Percentiles rank a stretch among this genome's conserved stretches.
These are phyloP conservation scores for Cucumis melo DNA, from an alignment of 306 rosid species.

Conservation along the genomic window DNA sequence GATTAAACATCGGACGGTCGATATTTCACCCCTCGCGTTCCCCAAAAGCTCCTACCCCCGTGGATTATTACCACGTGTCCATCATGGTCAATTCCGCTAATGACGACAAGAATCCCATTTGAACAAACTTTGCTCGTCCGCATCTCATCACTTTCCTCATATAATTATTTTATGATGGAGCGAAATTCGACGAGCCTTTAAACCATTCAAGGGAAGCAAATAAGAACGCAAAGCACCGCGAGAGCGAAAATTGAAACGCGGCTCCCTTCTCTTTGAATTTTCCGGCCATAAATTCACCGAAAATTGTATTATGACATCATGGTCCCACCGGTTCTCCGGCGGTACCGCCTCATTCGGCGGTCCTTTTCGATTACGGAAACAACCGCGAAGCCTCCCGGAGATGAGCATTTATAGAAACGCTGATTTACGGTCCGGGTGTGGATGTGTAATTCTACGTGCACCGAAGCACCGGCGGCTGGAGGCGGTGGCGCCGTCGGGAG, in stretches of 20 bases:
- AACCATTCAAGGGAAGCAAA: not conserved
- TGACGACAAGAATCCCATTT: not conserved
- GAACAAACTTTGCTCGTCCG: not conserved
- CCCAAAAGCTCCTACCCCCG: not conserved
- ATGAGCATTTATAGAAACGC: not conserved
- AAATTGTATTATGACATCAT: conserved; percentile 17
- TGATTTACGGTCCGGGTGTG: not conserved
- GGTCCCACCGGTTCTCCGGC: conserved; percentile 21
- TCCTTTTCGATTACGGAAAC: conserved; percentile 11
- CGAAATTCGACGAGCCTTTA: not conserved
- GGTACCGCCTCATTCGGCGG: conserved; percentile 13
- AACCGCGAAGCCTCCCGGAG: not conserved
- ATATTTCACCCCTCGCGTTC: not conserved
- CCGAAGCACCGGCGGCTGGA: conserved; percentile 9
- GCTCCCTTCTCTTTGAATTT: not conserved
- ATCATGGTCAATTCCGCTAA: not conserved
- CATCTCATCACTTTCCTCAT: not conserved
- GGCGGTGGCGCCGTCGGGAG: conserved; percentile 17
- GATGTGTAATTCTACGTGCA: conserved; percentile 14
- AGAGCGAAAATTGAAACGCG: not conserved
- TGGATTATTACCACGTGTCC: not conserved
- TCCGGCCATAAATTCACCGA: not conserved
- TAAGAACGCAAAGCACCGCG: not conserved
- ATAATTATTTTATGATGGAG: not conserved
- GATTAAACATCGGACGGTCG: not conserved